Conservation (phyloP, 495 filamentous ascomycete genomes). For the Penicillium maclennaniae region DNA sequence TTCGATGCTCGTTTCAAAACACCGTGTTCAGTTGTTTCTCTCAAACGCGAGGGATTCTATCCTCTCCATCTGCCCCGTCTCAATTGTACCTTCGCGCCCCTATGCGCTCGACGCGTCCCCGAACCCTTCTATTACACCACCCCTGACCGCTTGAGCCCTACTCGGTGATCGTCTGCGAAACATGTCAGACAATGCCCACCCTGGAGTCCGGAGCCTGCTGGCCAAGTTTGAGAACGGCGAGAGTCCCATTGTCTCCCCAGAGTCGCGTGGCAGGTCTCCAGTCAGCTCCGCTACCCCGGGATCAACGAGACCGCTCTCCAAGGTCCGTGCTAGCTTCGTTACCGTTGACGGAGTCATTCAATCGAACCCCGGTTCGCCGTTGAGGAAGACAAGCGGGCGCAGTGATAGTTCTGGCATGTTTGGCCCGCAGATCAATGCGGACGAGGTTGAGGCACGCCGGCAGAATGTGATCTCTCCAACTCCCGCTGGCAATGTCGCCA, state of each 20-base stretch:
- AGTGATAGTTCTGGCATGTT: slow-evolving; percentile 33
- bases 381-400: slow-evolving; percentile 34
- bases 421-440: slow-evolving; percentile 34
- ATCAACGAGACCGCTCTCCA: slow-evolving; percentile 61
- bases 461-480: slow-evolving; percentile 30
- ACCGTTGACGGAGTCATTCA: slow-evolving; percentile 57
- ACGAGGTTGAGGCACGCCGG: slow-evolving; percentile 28
- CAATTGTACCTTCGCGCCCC: slow-evolving; percentile 6
- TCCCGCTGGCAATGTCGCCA: slow-evolving; percentile 19
- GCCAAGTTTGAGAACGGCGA: slow-evolving; percentile 82
- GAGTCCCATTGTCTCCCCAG: slow-evolving; percentile 51
- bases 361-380: slow-evolving; percentile 30
- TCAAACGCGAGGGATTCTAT: slow-evolving; percentile 8
- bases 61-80: slow-evolving; percentile 2
- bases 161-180: slow-evolving; percentile 5
- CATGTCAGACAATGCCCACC: slow-evolving; percentile 48
- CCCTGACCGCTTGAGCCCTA: slow-evolving; percentile 13
- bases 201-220: slow-evolving; percentile 67
- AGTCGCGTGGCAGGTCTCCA: slow-evolving; percentile 72
- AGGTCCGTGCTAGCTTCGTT: slow-evolving; percentile 80
- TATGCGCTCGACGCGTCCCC: slow-evolving; percentile 17
- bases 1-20: slow-evolving; percentile 10
- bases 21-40: slow-evolving; percentile 19
- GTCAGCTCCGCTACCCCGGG: slow-evolving; percentile 45
- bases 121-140: slow-evolving; percentile 19